These are phyloP conservation scores for Penicillium malachiteum DNA, from an alignment of 495 filamentous ascomycete species.

Conservation along the genomic window DNA sequence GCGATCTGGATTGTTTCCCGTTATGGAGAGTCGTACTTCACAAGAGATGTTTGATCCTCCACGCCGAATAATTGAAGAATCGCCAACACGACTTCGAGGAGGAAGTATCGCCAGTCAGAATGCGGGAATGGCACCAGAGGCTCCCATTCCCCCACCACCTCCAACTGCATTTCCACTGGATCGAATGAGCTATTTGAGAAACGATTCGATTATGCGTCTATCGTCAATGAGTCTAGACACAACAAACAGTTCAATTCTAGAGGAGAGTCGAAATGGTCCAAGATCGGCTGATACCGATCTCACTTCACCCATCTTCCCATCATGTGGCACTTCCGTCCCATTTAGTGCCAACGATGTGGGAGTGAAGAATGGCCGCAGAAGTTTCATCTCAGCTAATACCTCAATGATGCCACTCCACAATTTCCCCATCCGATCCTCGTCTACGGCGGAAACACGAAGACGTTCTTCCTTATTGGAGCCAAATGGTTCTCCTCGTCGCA, in stretches of 20 bases:
- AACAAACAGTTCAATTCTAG: constrained; percentile 50
- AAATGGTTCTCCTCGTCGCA: constrained; percentile 36
- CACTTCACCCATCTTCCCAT: constrained; percentile 32
- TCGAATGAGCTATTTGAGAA: constrained; percentile 38
- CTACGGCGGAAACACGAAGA: constrained; percentile 24
- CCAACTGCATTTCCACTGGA: constrained; percentile 35
- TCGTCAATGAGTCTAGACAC: constrained; percentile 49
- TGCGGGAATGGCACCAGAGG: constrained; percentile 39
- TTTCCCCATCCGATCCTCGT: constrained; percentile 32
- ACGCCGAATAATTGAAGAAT: constrained; percentile 24
- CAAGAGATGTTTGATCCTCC: constrained; percentile 13
- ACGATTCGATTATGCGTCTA: constrained; percentile 39
- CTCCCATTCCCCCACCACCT: constrained; percentile 47
- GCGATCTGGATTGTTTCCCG: constrained; percentile 26
- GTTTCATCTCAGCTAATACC: constrained; percentile 22
- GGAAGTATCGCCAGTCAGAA: constrained; percentile 43
- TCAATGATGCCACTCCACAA: constrained; percentile 28
- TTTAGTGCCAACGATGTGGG: constrained; percentile 49
- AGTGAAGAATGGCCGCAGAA: constrained; percentile 33
- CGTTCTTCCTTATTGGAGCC: constrained; percentile 19
- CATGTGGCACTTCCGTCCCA: constrained; percentile 40
- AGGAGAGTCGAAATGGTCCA: constrained; percentile 33
- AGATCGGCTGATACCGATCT: constrained; percentile 30
- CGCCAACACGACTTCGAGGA: constrained; percentile 29
- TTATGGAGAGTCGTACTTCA: constrained; percentile 22